Conservation (phyloP, 1,284 basidiomycete genomes). For the Tremellales sp. region DNA sequence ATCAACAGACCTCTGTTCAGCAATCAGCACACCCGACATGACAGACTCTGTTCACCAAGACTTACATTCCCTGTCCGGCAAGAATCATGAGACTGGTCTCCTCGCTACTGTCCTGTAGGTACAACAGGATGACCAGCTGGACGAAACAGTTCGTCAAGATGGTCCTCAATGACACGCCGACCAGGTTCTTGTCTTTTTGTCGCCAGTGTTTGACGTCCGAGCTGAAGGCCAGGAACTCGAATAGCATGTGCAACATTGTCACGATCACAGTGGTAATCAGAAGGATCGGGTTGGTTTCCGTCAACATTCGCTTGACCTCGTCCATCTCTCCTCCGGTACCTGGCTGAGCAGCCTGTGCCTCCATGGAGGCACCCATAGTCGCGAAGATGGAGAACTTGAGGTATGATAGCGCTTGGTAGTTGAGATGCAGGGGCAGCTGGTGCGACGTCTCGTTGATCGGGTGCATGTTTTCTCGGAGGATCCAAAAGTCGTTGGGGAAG, state of each 20-base stretch:
- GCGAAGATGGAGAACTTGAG: conserved; percentile 73
- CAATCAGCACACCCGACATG: not conserved
- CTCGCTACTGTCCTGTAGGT: conserved; percentile 90
- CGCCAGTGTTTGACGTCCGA: conserved; percentile 93
- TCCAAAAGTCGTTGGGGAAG: conserved; percentile 95
- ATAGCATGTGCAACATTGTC: conserved; percentile 79
- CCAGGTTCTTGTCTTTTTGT: conserved; percentile 65
- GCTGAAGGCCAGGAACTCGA: conserved; percentile 93
- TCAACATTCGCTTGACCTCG: conserved; percentile 86
- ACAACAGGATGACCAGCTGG: conserved; percentile 80
- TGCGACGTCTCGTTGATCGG: conserved; percentile 75
- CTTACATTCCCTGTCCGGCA: conserved; percentile 69
- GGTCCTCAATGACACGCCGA: conserved; percentile 56
- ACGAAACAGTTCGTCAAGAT: conserved; percentile 92
- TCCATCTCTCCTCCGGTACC: conserved; percentile 73
- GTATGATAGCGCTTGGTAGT: conserved; percentile 78
- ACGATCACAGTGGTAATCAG: conserved; percentile 69
- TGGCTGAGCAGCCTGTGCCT: conserved; percentile 67
- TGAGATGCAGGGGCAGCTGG: conserved; percentile 70
- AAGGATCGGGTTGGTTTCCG: conserved; percentile 92
- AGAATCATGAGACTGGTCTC: conserved; percentile 96
- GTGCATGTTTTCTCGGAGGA: conserved; percentile 67
- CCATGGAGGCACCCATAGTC: conserved; percentile 71
- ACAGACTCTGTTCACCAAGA: conserved; percentile 4
- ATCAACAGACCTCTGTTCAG: conserved; percentile 67